Percentiles rank a stretch among this genome's conserved stretches.
These are phyloP conservation scores for bread wheat (Triticum aestivum) DNA, from an alignment of 176 grass and related monocot species.

Conservation along the genomic window IWGSC_CS_RefSeq_v2.1 NC_057796.1:202341873-202342372, in stretches of 20 bases:
- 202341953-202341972: slow-evolving; percentile 51
- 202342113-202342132: not conserved
- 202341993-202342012: slow-evolving; percentile 57
- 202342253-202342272: slow-evolving; percentile 55
- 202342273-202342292: slow-evolving; percentile 69
- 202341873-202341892: not conserved
- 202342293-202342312: slow-evolving; percentile 71
- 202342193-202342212: slow-evolving; percentile 73
- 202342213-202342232: slow-evolving; percentile 71
- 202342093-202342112: not conserved
- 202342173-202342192: slow-evolving; percentile 52
- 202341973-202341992: slow-evolving; percentile 61
- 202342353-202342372: slow-evolving; percentile 46
- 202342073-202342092: slow-evolving; percentile 31
- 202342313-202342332: slow-evolving; percentile 75
- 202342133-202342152: slow-evolving; percentile 16
- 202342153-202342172: slow-evolving; percentile 17
- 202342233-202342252: slow-evolving; percentile 84
- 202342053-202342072: slow-evolving; percentile 57
- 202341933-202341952: slow-evolving; percentile 74
- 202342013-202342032: slow-evolving; percentile 45
- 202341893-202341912: slow-evolving; percentile 50
- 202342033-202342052: slow-evolving; percentile 55
- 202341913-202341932: slow-evolving; percentile 50
- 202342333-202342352: slow-evolving; percentile 56